Evolutionary conservation across 306 rosid species (phyloP).

Genomic region (Ormosia semicastrata): DNA sequence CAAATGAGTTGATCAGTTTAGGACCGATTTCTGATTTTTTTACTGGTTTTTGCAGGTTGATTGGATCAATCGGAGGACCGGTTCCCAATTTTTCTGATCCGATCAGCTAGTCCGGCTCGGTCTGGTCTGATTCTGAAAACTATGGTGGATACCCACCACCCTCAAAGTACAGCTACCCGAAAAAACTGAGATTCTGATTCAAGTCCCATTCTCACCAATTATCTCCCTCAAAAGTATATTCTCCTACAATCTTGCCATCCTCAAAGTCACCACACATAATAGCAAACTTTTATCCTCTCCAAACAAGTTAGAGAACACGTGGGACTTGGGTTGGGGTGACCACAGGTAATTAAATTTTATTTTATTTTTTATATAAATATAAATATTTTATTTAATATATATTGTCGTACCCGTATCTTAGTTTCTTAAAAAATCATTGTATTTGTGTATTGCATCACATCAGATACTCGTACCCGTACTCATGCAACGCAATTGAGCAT

Average conservation of each 20-base stretch:
- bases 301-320: background rate
- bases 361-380: no score
- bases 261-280: background rate
- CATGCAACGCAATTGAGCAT: background rate
- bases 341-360: background rate
- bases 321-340: background rate
- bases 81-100: no score
- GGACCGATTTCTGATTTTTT: no score
- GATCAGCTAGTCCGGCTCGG: no score
- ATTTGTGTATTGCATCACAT: background rate
- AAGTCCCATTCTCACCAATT: background rate
- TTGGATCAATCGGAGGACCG: no score
- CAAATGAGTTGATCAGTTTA: no score
- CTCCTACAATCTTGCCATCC: background rate
- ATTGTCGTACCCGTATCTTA: background rate
- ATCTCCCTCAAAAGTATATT: background rate
- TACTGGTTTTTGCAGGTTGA: no score
- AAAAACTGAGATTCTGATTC: background rate
- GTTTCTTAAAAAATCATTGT: background rate
- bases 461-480: background rate
- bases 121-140: no score
- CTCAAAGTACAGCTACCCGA: no score
- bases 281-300: background rate
- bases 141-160: no score
- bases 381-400: no score